Percentiles rank a stretch among this genome's conserved stretches.
Conservation (phyloP, 2,329 filamentous ascomycete genomes). For the Aspergillus amoenus region DNA sequence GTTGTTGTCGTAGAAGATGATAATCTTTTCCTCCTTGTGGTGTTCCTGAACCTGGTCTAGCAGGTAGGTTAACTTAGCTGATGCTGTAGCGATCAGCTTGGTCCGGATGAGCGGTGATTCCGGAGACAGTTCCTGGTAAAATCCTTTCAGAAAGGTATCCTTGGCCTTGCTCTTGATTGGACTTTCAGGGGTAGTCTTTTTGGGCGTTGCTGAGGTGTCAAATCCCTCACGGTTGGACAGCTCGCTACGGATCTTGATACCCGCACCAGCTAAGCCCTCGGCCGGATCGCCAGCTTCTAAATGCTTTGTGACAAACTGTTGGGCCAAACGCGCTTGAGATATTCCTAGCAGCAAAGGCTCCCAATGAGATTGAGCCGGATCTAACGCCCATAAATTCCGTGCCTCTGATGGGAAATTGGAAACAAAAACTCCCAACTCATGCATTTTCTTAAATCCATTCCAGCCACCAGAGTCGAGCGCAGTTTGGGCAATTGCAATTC, state of each 20-base stretch:
- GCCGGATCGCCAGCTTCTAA: conserved; percentile 37
- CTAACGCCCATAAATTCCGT: conserved; percentile 67
- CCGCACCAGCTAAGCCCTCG: conserved; percentile 42
- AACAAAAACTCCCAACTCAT: conserved; percentile 77
- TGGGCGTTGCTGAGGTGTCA: conserved; percentile 13
- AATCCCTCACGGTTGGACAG: conserved; percentile 23
- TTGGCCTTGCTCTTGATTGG: conserved; percentile 28
- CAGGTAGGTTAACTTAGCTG: conserved; percentile 83
- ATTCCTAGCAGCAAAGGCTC: conserved; percentile 58
- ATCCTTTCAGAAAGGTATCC: conserved; percentile 30
- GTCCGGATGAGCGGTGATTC: conserved; percentile 59
- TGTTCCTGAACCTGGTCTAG: conserved; percentile 69
- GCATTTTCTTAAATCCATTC: conserved; percentile 64
- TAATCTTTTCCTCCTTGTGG: conserved; percentile 75
- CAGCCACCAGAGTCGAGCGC: conserved; percentile 64
- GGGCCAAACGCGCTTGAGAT: conserved; percentile 56
- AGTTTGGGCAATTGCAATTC: conserved; percentile 63
- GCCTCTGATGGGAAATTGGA: conserved; percentile 63
- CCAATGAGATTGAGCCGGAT: conserved; percentile 38
- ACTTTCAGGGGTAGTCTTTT: conserved; percentile 23
- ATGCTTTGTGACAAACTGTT: conserved; percentile 51
- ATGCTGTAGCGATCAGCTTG: conserved; percentile 73
- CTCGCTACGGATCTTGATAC: conserved; percentile 37
- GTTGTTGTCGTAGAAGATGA: conserved; percentile 89
- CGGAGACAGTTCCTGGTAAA: conserved; percentile 27